phyloP scores from a whole-genome alignment of 495 filamentous ascomycete genomes.

The Talaromyces nanjingensis region DNA sequence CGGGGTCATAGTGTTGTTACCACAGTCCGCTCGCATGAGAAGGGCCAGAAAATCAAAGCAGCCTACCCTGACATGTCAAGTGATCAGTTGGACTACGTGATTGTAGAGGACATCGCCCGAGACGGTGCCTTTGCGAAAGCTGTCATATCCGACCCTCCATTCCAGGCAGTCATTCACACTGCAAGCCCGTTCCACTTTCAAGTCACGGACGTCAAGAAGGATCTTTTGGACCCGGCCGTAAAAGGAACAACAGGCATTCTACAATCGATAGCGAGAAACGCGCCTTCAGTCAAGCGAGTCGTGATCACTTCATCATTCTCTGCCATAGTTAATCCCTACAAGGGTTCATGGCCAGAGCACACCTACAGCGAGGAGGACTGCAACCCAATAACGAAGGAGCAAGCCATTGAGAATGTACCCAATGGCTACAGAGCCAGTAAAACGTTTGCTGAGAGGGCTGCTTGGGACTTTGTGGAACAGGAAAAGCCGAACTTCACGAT shows the following conservation, averaged over 20 bases:
- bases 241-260: constrained; percentile 62
- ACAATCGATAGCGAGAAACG: constrained; percentile 45
- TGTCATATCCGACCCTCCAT: constrained; percentile 60
- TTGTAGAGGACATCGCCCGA: constrained; percentile 78
- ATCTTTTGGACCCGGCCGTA: constrained; percentile 69
- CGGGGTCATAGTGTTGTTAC: constrained; percentile 65
- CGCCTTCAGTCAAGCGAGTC: constrained; percentile 58
- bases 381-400: constrained; percentile 64
- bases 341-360: constrained; percentile 33
- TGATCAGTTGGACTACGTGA: constrained; percentile 62
- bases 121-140: constrained; percentile 73
- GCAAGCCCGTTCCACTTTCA: constrained; percentile 25
- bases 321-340: constrained; percentile 45
- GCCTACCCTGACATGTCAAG: constrained; percentile 53
- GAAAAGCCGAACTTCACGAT: constrained; percentile 74
- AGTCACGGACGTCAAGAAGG: constrained; percentile 55
- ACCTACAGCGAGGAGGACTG: constrained; percentile 61
- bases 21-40: constrained; percentile 73
- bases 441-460: constrained; percentile 60
- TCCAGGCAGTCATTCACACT: constrained; percentile 50
- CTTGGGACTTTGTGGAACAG: constrained; percentile 74
- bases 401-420: constrained; percentile 41
- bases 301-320: constrained; percentile 74
- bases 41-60: constrained; percentile 65
- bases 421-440: constrained; percentile 56